Evolutionary conservation across 176 grass and related monocot species (phyloP).

Genomic region (Carex pumila): DNA sequence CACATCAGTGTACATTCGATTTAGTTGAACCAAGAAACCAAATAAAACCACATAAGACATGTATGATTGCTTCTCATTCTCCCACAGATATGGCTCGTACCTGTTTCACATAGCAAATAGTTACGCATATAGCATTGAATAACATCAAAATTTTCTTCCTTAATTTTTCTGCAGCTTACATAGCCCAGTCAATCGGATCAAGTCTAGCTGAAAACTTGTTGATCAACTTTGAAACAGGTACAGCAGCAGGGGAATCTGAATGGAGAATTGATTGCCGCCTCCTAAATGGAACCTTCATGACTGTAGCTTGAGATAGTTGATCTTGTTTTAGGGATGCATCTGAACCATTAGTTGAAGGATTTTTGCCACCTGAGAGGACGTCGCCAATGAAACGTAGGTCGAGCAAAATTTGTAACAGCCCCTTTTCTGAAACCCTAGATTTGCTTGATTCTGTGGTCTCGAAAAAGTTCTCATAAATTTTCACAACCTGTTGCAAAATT

Average conservation of each 20-base stretch:
- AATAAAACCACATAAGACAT: constrained; percentile 92
- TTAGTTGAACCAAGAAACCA: constrained; percentile 92
- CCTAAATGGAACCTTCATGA: constrained; percentile 61
- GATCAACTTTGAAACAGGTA: constrained; percentile 60
- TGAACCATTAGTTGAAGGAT: constrained; percentile 27
- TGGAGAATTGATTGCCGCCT: constrained; percentile 51
- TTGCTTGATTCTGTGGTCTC: constrained; percentile 48
- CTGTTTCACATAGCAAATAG: constrained; percentile 43
- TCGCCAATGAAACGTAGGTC: constrained; percentile 85
- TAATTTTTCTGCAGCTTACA: constrained; percentile 48
- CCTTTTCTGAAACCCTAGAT: constrained; percentile 74
- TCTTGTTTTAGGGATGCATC: constrained; percentile 53
- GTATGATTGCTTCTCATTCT: constrained; percentile 99
- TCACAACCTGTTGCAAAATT: constrained; percentile 51
- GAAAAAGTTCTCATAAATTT: constrained; percentile 66
- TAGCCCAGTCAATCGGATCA: constrained; percentile 98
- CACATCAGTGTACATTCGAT: constrained; percentile 75
- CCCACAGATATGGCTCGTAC: constrained; percentile 95
- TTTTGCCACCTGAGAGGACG: constrained; percentile 75
- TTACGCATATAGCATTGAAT: constrained; percentile 8
- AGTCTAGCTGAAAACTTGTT: constrained; percentile 72
- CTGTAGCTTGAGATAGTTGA: constrained; percentile 27
- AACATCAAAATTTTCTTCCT: not conserved
- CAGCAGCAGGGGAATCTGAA: constrained; percentile 48
- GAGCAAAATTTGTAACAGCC: constrained; percentile 78